Evolutionary conservation across 2,329 filamentous ascomycete genomes (phyloP).

Genomic region (Periconia macrospinosa): DNA sequence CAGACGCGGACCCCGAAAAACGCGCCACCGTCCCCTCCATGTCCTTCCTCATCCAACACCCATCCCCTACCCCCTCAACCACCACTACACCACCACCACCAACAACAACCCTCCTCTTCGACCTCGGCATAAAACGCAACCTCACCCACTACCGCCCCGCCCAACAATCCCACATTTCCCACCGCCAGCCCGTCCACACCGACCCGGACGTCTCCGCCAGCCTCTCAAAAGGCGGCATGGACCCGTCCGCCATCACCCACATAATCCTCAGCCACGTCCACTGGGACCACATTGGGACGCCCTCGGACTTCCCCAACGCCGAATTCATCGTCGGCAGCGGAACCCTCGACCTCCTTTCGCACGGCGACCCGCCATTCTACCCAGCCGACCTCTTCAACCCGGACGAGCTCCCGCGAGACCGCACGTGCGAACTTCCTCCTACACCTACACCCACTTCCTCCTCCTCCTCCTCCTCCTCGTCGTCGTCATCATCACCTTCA

Average conservation of each 20-base stretch:
- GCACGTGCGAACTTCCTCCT: conserved; percentile 49
- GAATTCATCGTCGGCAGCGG: conserved; percentile 54
- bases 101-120: conserved; percentile 51
- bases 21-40: conserved; percentile 56
- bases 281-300: conserved; percentile 62
- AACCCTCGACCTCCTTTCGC: conserved; percentile 27
- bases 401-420: conserved; percentile 46
- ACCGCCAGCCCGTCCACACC: conserved; percentile 49
- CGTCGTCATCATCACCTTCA: too few relatives aligned
- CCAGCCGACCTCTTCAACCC: conserved; percentile 50
- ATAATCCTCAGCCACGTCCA: conserved; percentile 59
- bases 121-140: conserved; percentile 56
- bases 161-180: conserved; percentile 50
- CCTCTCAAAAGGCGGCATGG: conserved; percentile 42
- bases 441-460: conserved; percentile 9
- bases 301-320: conserved; percentile 53
- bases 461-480: conserved; percentile 23
- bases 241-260: conserved; percentile 41
- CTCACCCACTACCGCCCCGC: conserved; percentile 47
- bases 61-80: conserved; percentile 20
- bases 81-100: conserved; percentile 15
- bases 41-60: conserved; percentile 56
- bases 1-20: conserved; percentile 47
- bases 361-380: conserved; percentile 35
- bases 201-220: conserved; percentile 48